Base-by-base conservation (phyloP, 768 basidiomycete species). In the Tricholoma matsutake region DNA sequence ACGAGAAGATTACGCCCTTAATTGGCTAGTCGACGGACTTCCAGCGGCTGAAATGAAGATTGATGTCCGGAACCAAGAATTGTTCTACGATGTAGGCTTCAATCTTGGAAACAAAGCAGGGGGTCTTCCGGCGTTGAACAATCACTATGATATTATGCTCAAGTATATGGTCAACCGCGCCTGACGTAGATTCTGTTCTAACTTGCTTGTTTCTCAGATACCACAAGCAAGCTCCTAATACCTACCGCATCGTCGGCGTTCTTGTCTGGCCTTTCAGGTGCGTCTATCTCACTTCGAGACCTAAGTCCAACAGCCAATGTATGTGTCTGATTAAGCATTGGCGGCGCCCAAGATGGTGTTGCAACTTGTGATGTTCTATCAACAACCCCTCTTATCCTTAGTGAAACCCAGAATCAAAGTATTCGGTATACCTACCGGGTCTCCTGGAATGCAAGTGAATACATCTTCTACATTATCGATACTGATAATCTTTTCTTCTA, bases 1-100 rank as follows among this genome's bases (percentile, higher is more conserved):
- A 71, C 81, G 83, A 47, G 95, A 98, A 71, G 91, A 94, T 69
- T 97, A 98, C 68, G 91, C 92, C 1, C 77, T 97, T 58, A 97
- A 97, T 68, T 96, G 95, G 90, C 87, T 98, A 32, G 79, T 98
- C 41, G 96, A 98, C 67, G 96, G 96, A 11, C 81, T 98, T 29
- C 96, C 96, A 2, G 92, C 91, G 6, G 92, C 93, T 14, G 94
- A 97, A 75, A 92, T 94, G 89, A 96, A 93, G 74, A 75, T 80
- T 35, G 94, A 97, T 71, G 68, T 77, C 49, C 83, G 88, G 66
- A 92, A 85, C 2, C 83, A 86, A n/a, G 93, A 96, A 39, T 69
- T 89, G 13, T 98, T 96, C 75, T 94, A 89, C 68, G 95, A 96
- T 75, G 89, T 93, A 78, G 91, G 96, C 0, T 98, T 98, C 78